Conservation (phyloP, 148 eudicot species). For the Rhododendron ferrugineum region DNA sequence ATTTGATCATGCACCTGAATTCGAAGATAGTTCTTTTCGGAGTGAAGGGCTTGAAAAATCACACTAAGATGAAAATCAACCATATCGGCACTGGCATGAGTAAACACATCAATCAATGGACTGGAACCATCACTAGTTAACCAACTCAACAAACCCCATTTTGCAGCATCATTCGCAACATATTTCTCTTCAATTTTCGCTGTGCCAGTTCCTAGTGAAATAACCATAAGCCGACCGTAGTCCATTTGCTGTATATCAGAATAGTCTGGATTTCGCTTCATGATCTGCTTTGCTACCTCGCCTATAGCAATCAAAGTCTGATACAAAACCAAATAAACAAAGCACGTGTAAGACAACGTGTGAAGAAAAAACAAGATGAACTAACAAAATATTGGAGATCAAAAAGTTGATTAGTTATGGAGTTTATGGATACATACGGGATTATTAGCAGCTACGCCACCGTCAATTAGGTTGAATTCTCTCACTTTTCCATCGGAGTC, state of each 20-base stretch:
- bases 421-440: not conserved
- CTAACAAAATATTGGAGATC: too few relatives aligned
- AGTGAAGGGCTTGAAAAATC: slow-evolving; percentile 12
- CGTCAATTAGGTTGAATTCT: slow-evolving; percentile 12
- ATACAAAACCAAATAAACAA: not conserved
- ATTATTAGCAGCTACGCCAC: slow-evolving; percentile 13
- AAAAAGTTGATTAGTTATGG: not conserved
- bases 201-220: slow-evolving; percentile 6
- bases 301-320: slow-evolving; percentile 6
- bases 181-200: not conserved
- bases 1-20: not conserved
- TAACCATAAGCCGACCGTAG: slow-evolving; percentile 10
- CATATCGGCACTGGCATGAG: slow-evolving; percentile 4
- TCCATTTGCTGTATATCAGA: not conserved
- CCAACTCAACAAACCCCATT: slow-evolving; percentile 9
- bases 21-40: not conserved
- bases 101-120: slow-evolving; percentile 10
- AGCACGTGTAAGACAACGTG: not conserved
- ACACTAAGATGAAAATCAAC: slow-evolving; percentile 7
- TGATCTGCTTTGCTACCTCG: slow-evolving; percentile 6
- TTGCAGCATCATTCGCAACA: slow-evolving; percentile 1
- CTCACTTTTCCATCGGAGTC: slow-evolving; percentile 5
- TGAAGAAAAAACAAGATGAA: too few relatives aligned
- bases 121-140: slow-evolving; percentile 2
- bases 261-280: not conserved